Evolutionary conservation across 192 early-diverging fungal species (phyloP).

Genomic region (Podila minutissima): DNA sequence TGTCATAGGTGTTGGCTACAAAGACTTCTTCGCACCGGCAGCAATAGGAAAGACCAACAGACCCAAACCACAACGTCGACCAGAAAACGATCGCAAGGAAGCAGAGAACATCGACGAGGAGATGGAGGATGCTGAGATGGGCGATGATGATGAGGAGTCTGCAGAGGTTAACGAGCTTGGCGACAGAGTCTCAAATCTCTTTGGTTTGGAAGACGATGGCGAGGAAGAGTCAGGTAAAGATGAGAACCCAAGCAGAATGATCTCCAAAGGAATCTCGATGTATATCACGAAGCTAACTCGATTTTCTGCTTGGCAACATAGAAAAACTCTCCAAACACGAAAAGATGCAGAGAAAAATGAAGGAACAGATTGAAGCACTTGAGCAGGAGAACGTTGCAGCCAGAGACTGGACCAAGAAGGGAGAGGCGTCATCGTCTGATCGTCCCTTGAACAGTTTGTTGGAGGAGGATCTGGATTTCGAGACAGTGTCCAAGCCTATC

Average conservation of each 20-base stretch:
- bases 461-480: conserved; percentile 93
- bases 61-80: conserved; percentile 33
- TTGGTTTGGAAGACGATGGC: conserved; percentile 67
- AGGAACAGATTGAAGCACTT: conserved; percentile 79
- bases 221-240: conserved; percentile 52
- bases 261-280: no score
- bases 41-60: conserved; percentile 55
- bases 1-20: conserved; percentile 78
- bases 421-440: conserved; percentile 82
- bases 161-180: conserved; percentile 52
- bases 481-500: conserved; percentile 90
- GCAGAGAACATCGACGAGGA: conserved; percentile 54
- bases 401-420: conserved; percentile 91
- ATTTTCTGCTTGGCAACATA: conserved; percentile 2
- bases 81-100: conserved; percentile 52
- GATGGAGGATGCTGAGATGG: conserved; percentile 51
- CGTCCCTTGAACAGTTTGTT: conserved; percentile 94
- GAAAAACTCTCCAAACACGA: conserved; percentile 78
- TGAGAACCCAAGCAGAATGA: neutral
- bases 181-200: conserved; percentile 60
- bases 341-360: conserved; percentile 75
- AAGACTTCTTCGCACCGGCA: conserved; percentile 86
- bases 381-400: conserved; percentile 86
- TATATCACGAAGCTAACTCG: no score
- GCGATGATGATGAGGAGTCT: conserved; percentile 53